Evolutionary conservation across 2,329 filamentous ascomycete species (phyloP).

Genomic region (Aspergillus viridinutans): DNA sequence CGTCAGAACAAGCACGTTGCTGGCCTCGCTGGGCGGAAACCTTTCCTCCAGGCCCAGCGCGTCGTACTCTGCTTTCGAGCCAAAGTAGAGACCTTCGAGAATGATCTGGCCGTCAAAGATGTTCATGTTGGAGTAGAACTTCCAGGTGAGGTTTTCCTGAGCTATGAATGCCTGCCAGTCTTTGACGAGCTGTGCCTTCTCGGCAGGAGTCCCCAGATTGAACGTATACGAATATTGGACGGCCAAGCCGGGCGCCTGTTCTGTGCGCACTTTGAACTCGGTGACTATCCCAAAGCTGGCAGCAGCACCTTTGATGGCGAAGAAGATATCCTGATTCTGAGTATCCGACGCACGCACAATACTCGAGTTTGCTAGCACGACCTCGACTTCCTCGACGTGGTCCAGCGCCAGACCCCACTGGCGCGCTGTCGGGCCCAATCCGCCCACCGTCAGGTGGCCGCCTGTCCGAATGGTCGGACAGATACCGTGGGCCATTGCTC

Average conservation of each 20-base stretch:
- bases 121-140: constrained; percentile 56
- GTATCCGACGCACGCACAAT: constrained; percentile 27
- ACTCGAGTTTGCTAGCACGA: constrained; percentile 43
- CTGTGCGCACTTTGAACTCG: constrained; percentile 35
- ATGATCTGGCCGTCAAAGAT: constrained; percentile 52
- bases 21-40: constrained; percentile 20
- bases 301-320: constrained; percentile 34
- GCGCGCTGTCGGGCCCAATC: constrained; percentile 40
- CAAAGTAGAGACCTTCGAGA: constrained; percentile 60
- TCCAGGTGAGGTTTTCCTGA: constrained; percentile 53
- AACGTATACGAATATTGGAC: constrained; percentile 58
- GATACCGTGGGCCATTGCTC: constrained; percentile 38
- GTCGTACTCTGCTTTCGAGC: constrained; percentile 53
- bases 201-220: constrained; percentile 45
- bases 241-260: constrained; percentile 40
- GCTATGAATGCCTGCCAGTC: constrained; percentile 57
- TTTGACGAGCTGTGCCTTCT: constrained; percentile 50
- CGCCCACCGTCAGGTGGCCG: constrained; percentile 40
- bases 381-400: constrained; percentile 46
- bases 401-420: constrained; percentile 52
- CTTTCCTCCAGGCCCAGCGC: constrained; percentile 28
- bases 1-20: constrained; percentile 21
- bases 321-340: constrained; percentile 31
- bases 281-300: constrained; percentile 39
- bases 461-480: constrained; percentile 38